Percentiles rank a stretch among this genome's conserved stretches.
Conservation (phyloP, 106 monocot species). For the Dendrobium chrysotoxum region DNA sequence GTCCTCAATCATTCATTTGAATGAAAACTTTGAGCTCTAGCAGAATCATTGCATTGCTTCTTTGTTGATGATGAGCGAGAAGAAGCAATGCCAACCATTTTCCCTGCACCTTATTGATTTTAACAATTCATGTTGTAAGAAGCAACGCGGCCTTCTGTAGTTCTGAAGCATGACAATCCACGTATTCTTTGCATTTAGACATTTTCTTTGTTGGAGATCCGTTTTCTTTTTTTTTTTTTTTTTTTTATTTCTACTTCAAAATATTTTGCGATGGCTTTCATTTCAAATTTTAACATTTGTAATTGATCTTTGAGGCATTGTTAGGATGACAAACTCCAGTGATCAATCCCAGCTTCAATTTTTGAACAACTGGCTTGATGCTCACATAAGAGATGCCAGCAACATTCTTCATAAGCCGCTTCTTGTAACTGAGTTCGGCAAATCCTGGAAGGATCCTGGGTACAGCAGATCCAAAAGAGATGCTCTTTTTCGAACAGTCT, state of each 20-base stretch:
- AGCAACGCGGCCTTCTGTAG: too few relatives aligned
- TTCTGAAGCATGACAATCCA: too few relatives aligned
- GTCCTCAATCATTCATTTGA: neutral
- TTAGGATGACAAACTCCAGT: conserved; percentile 50
- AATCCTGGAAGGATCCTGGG: conserved; percentile 72
- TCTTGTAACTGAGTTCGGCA: conserved; percentile 79
- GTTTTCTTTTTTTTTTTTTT: neutral
- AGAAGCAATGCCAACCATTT: too few relatives aligned
- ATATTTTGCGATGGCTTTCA: neutral
- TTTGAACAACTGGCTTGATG: conserved; percentile 66
- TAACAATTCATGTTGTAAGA: too few relatives aligned
- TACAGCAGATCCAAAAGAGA: conserved; percentile 61
- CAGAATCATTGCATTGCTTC: too few relatives aligned
- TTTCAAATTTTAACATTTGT: neutral
- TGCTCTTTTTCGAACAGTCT: conserved; percentile 42
- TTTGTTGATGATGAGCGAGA: too few relatives aligned
- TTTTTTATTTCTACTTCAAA: neutral
- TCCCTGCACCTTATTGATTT: too few relatives aligned
- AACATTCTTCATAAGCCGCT: conserved; percentile 59
- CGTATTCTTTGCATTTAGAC: too few relatives aligned
- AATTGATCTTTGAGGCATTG: neutral
- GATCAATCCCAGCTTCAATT: conserved; percentile 55
- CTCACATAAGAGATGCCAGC: conserved; percentile 55
- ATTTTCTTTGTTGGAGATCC: neutral
- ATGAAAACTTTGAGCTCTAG: too few relatives aligned